Conservation (phyloP, 768 basidiomycete species). For the Leccinum obscurum region DNA sequence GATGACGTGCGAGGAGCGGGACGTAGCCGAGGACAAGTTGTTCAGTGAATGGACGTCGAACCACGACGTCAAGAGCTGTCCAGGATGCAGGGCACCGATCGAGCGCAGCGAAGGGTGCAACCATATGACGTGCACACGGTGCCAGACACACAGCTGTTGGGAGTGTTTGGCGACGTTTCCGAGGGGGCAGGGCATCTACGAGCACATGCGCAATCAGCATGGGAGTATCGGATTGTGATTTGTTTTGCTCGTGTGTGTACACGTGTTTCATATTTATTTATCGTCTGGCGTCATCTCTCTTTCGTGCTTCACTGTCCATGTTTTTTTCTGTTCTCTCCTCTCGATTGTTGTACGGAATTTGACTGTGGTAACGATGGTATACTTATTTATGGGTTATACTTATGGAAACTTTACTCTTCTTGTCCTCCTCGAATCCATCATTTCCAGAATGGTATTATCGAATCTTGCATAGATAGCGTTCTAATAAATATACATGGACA, state of each 20-base stretch:
- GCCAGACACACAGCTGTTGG: constrained; percentile 82
- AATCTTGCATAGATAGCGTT: constrained; percentile 13
- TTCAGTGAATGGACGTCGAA: constrained; percentile 64
- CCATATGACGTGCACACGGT: constrained; percentile 77
- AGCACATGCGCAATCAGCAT: constrained; percentile 69
- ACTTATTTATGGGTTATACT: constrained; percentile 26
- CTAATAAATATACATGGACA: constrained; percentile 22
- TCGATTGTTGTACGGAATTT: constrained; percentile 18
- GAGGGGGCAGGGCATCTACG: constrained; percentile 68
- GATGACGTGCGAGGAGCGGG: constrained; percentile 60
- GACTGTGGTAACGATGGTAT: background rate
- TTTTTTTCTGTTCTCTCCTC: background rate
- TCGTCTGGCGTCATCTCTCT: background rate
- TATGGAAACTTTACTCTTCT: constrained; percentile 14
- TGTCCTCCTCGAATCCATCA: background rate
- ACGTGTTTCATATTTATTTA: background rate
- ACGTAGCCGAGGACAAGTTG: constrained; percentile 49
- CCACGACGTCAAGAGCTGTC: constrained; percentile 74
- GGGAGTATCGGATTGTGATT: constrained; percentile 56
- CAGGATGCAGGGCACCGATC: constrained; percentile 67
- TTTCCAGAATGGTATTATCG: background rate
- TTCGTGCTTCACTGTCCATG: constrained; percentile 8
- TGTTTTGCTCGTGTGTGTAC: background rate
- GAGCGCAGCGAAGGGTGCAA: constrained; percentile 78
- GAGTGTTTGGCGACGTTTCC: constrained; percentile 72